Conservation (phyloP, 371 early-diverging fungal genomes). For the Smittium culicis region DNA sequence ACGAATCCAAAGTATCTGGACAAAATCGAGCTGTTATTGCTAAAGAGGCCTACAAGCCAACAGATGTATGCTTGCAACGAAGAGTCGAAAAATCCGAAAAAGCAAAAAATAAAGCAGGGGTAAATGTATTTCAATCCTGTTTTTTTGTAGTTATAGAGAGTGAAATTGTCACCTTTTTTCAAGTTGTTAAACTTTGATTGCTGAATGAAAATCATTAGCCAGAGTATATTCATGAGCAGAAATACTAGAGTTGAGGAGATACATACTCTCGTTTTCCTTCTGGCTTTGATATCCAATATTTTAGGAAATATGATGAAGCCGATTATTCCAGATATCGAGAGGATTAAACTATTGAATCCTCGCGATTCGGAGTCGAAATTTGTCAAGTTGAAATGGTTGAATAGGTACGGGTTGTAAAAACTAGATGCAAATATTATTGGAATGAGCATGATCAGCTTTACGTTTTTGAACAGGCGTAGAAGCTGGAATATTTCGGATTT, state of each 20-base stretch:
- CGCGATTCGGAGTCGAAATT: slow-evolving; percentile 43
- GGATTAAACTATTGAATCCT: slow-evolving; percentile 45
- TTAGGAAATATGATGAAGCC: slow-evolving; percentile 39
- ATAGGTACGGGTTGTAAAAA: slow-evolving; percentile 58
- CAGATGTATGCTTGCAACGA: slow-evolving; percentile 50
- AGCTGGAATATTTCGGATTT: slow-evolving; percentile 38
- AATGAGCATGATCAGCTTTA: slow-evolving; percentile 42
- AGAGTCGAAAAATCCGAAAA: slow-evolving; percentile 52
- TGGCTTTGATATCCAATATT: slow-evolving; percentile 37
- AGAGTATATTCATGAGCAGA: slow-evolving; percentile 34
- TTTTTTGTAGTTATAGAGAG: no score
- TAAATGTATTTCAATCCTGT: background rate
- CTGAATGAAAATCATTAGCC: no score
- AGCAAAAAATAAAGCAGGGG: slow-evolving; percentile 37
- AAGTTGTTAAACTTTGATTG: no score
- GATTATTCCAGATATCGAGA: slow-evolving; percentile 53
- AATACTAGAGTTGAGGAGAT: slow-evolving; percentile 32
- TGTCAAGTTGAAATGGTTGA: slow-evolving; percentile 29
- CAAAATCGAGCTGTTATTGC: slow-evolving; percentile 45
- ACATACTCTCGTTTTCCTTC: slow-evolving; percentile 42
- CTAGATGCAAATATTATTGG: no score
- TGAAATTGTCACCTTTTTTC: no score
- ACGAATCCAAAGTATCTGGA: slow-evolving; percentile 67
- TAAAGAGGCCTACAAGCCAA: slow-evolving; percentile 54
- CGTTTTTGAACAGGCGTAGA: slow-evolving; percentile 43